These are phyloP conservation scores for Rhizopogon roseolus DNA, from an alignment of 768 basidiomycete species.

Conservation along the genomic window DNA sequence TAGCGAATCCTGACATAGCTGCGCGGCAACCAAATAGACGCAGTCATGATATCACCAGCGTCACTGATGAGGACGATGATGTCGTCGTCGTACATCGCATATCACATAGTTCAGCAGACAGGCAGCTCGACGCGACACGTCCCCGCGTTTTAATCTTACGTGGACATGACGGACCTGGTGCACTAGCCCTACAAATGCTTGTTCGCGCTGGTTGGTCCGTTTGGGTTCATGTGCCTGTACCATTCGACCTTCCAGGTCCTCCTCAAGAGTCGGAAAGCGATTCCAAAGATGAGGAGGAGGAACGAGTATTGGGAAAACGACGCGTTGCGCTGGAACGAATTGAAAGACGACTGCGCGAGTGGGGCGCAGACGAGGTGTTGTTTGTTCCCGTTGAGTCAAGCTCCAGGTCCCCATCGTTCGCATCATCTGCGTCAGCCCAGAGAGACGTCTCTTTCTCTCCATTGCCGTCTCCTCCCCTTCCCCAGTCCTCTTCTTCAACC, in stretches of 20 bases:
- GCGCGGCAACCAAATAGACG: not conserved
- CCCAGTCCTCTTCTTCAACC: conserved; percentile 19
- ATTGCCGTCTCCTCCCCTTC: conserved; percentile 19
- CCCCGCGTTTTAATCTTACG: conserved; percentile 59
- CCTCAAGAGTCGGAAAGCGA: conserved; percentile 33
- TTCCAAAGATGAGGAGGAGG: conserved; percentile 24
- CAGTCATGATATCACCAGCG: conserved; percentile 19
- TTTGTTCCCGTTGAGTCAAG: conserved; percentile 38
- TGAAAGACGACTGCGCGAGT: conserved; percentile 52
- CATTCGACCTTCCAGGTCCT: conserved; percentile 26
- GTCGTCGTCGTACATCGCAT: not conserved
- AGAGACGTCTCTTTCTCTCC: conserved; percentile 17
- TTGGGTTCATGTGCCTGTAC: conserved; percentile 57
- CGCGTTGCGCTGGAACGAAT: conserved; percentile 38
- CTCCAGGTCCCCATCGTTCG: conserved; percentile 18
- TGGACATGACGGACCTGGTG: conserved; percentile 72
- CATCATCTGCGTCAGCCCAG: conserved; percentile 13
- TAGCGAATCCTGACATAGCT: conserved; percentile 10
- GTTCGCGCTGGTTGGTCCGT: conserved; percentile 65
- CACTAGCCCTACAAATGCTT: conserved; percentile 76
- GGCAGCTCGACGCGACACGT: conserved; percentile 13
- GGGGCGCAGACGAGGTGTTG: conserved; percentile 78
- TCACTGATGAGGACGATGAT: conserved; percentile 1
- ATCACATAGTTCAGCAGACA: conserved; percentile 1
- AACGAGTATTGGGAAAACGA: conserved; percentile 34